Base-by-base conservation (phyloP, 305 asterid genomes). In the Rubia tinctorum region DNA sequence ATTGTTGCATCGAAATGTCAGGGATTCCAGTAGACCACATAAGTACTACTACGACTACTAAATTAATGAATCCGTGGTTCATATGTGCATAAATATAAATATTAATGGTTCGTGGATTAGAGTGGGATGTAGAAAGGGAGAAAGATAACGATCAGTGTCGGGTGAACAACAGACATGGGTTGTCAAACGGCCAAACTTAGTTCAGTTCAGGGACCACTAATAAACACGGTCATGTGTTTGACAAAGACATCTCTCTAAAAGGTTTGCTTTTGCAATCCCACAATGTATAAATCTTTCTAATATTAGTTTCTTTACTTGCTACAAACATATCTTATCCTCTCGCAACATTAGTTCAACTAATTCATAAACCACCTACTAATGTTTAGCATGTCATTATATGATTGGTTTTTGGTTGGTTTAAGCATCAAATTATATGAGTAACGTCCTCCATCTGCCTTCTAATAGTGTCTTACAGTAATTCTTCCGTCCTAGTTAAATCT, bases 151-250 rank as follows among this genome's bases (percentile, higher is more conserved):
- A 78, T 86, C 82, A 73, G 8, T 88, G 97, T 87, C 82, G 94
- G 96, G 91, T 82, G 86, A 89, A 88, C 88, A 68, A 84, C 90
- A 84, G 90, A 91, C 96, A 89, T 76, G 76, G 81, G 76, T n/a
- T n/a, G n/a, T n/a, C n/a, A n/a, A n/a, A n/a, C n/a, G n/a, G n/a
- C n/a, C n/a, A n/a, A n/a, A n/a, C n/a, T n/a, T n/a, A n/a, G n/a
- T 73, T 73, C 14, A 61, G 39, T 59, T 59, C 72, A 82, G 90
- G 92, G 87, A 79, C 89, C 85, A 86, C 80, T 61, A 2, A 15
- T 2, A 20, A 64, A 59, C 53, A 72, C 47, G 74, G 68, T 73
- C 73, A 42, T 61, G 39, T 65, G 71, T 18, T 49, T 34, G 79
- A 72, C 74, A 60, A 63, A 71, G 87, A 77, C 71, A 51, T 71